Evolutionary conservation across 129 eudicot genomes (phyloP).

Genomic region (Chrysanthemum lavandulifolium): DNA sequence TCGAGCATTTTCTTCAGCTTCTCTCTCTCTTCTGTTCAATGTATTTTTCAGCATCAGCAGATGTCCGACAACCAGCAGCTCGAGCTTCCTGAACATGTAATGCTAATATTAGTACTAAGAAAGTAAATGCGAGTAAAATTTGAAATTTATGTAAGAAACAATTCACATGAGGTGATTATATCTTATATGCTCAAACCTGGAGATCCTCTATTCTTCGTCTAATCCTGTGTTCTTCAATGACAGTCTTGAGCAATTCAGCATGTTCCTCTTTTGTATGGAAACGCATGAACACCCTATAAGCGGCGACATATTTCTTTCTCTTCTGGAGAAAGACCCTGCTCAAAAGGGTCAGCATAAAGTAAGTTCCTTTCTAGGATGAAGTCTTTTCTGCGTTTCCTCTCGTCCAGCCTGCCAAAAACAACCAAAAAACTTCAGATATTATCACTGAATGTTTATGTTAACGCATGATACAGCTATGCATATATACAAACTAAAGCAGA

Average conservation of each 20-base stretch:
- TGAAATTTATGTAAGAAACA: not conserved
- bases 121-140: not conserved
- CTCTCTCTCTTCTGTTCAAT: constrained; percentile 77
- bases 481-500: not conserved
- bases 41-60: constrained; percentile 75
- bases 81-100: constrained; percentile 69
- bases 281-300: constrained; percentile 80
- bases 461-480: no score
- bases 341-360: constrained; percentile 74
- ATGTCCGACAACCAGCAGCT: constrained; percentile 86
- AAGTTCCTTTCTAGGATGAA: constrained; percentile 81
- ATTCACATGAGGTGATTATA: not conserved
- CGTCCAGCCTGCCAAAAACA: constrained; percentile 71
- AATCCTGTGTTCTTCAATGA: constrained; percentile 85
- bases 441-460: not conserved
- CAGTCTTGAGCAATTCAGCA: constrained; percentile 59
- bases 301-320: constrained; percentile 79
- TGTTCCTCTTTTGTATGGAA: constrained; percentile 91
- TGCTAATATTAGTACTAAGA: not conserved
- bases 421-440: not conserved
- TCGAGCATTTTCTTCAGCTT: constrained; percentile 70
- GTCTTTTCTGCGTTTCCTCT: constrained; percentile 91
- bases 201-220: constrained; percentile 71
- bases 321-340: constrained; percentile 68
- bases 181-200: constrained; percentile 46